Conservation (phyloP, 2,329 filamentous ascomycete species). For the Magnaporthales sp. region DNA sequence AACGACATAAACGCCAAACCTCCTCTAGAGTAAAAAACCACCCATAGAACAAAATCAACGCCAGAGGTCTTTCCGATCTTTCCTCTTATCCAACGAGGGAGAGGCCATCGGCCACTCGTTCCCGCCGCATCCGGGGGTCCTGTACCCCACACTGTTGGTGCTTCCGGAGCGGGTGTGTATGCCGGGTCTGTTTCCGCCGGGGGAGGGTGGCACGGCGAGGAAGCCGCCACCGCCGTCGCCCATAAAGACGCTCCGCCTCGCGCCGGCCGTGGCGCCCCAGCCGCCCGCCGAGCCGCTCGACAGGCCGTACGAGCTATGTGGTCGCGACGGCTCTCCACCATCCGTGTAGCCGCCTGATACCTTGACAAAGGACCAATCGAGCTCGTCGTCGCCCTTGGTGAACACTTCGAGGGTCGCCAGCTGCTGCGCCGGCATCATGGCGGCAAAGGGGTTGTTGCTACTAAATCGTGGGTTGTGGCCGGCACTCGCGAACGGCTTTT, state of each 20-base stretch:
- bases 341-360: slow-evolving; percentile 25
- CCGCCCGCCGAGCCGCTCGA: slow-evolving; percentile 43
- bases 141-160: slow-evolving; percentile 13
- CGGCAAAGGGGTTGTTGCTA: slow-evolving; percentile 51
- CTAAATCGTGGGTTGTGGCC: slow-evolving; percentile 37
- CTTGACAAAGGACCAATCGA: slow-evolving; percentile 50
- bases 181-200: slow-evolving; percentile 11
- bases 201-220: slow-evolving; percentile 36
- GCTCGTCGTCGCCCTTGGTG: slow-evolving; percentile 48
- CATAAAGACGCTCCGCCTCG: slow-evolving; percentile 45
- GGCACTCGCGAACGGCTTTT: slow-evolving; percentile 14
- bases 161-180: slow-evolving; percentile 4
- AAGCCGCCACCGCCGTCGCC: slow-evolving; percentile 43
- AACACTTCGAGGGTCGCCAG: slow-evolving; percentile 45
- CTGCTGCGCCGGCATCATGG: slow-evolving; percentile 19
- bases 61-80: slow-evolving; percentile 32
- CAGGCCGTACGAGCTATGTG: slow-evolving; percentile 45
- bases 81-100: slow-evolving; percentile 33
- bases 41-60: slow-evolving; percentile 17
- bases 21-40: not conserved
- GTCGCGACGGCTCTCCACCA: slow-evolving; percentile 32
- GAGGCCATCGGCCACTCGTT: slow-evolving; percentile 33
- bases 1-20: not conserved
- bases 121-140: slow-evolving; percentile 9
- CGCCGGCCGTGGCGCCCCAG: slow-evolving; percentile 22